Base-by-base conservation (phyloP, 2,329 filamentous ascomycete species). In the Monosporascus cannonballus region DNA sequence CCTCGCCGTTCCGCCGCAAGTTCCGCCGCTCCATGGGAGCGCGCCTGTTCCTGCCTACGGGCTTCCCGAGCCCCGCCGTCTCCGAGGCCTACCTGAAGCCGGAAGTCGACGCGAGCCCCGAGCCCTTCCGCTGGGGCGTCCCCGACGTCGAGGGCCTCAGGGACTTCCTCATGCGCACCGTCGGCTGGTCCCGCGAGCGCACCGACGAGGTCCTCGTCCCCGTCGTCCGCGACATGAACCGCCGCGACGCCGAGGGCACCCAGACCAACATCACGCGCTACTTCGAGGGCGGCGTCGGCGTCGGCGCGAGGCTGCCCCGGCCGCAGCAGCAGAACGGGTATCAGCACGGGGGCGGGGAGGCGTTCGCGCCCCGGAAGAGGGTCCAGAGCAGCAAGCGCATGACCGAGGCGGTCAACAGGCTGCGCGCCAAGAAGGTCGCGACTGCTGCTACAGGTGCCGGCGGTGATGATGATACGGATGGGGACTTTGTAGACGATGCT, bases 201-300 rank as follows among this genome's bases (percentile, higher is more conserved):
- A 97, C 93, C 0, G 94, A 99, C 64, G 94, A 99, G 69, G 89
- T 99, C 2, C 80, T 99, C 2, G 90, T 99, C 1, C 94, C 94
- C 0, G 95, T 99, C 1, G 94, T 99, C 57, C 81, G 86, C 52
- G 94, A 99, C 64, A 96, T 99, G 89, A 97, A 97, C 67, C 82
- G 84, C 4, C 80, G 94, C 39, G 88, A 90, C 59, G 78, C 84
- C 27, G 94, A 97, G 72, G 94, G 94, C 6, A 97, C 93, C 18
- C 94, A 99, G 75, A 86, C 85, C 54, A 99, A 99, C 61, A 96
- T 99, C 59, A 99, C 94, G n/a, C 79, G 85, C 24, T 99, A 86
- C 69, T 96, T 97, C 67, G 82, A 84, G 14, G 93, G 93, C 0
- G 72, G 75, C 4, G 85, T 90, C 0, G 89, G 89, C 0, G 79